Percentiles rank a stretch among this genome's conserved stretches.
Conservation (phyloP, 2,329 filamentous ascomycete species). For the Phyllosticta paracitricarpa region DNA sequence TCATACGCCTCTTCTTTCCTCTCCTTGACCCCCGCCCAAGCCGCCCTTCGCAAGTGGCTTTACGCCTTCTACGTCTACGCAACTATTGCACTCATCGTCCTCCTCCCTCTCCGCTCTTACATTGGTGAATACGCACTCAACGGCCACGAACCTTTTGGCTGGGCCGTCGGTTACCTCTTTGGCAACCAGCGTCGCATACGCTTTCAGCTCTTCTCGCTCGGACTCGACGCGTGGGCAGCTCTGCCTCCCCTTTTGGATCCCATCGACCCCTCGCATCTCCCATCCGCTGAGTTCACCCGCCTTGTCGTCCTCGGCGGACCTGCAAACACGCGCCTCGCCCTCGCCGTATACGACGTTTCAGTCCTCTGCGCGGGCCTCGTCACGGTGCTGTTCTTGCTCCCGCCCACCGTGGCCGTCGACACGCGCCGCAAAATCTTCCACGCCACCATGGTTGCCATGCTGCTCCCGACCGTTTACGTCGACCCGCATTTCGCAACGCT, state of each 20-base stretch:
- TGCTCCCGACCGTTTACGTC: constrained; percentile 75
- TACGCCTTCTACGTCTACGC: constrained; percentile 74
- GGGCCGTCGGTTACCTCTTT: constrained; percentile 83
- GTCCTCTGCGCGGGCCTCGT: constrained; percentile 63
- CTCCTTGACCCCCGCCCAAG: constrained; percentile 69
- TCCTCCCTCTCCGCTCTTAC: constrained; percentile 62
- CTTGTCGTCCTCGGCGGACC: constrained; percentile 53
- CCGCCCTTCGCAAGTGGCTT: constrained; percentile 64
- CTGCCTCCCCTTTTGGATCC: constrained; percentile 45
- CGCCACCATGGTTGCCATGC: constrained; percentile 96
- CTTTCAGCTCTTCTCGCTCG: constrained; percentile 57
- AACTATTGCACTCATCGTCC: constrained; percentile 54
- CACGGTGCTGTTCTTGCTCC: constrained; percentile 61
- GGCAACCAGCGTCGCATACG: constrained; percentile 67
- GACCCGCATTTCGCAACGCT: constrained; percentile 78
- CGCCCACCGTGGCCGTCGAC: constrained; percentile 77
- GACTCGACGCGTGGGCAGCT: constrained; percentile 65
- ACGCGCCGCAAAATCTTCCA: constrained; percentile 96
- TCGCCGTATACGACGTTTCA: constrained; percentile 62
- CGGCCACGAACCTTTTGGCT: constrained; percentile 74
- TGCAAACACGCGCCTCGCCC: constrained; percentile 69
- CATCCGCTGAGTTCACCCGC: constrained; percentile 52
- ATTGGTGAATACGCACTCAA: constrained; percentile 57
- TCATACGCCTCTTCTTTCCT: constrained; percentile 54
- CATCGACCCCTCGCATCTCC: constrained; percentile 12